Percentiles rank a stretch among this genome's conserved stretches.
Evolutionary conservation across 768 basidiomycete species (phyloP).

Genomic region (Russula ochroleuca): DNA sequence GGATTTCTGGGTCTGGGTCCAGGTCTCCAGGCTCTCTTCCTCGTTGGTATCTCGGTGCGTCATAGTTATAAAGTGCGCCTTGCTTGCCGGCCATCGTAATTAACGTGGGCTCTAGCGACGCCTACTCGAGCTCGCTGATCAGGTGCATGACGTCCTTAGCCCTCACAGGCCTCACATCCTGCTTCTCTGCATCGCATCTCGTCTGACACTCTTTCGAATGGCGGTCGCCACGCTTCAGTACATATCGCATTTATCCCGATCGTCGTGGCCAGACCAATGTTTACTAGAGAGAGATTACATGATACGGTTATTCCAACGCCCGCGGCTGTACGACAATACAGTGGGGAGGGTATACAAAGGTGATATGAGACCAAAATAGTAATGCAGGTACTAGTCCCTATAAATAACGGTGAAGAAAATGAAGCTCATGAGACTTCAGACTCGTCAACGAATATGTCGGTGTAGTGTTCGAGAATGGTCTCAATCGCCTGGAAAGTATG

Average conservation of each 20-base stretch:
- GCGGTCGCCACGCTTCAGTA: constrained; percentile 1
- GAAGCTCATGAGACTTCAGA: constrained; percentile 40
- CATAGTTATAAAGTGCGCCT: neutral
- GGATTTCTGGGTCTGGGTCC: constrained; percentile 6
- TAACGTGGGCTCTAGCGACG: neutral
- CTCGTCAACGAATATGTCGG: constrained; percentile 96
- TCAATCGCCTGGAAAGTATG: constrained; percentile 68
- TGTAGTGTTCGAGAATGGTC: constrained; percentile 90
- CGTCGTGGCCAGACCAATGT: constrained; percentile 11
- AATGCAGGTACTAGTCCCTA: constrained; percentile 24
- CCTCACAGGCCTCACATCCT: neutral
- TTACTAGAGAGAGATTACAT: constrained; percentile 21
- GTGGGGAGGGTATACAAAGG: constrained; percentile 20
- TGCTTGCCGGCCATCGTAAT: too few species aligned
- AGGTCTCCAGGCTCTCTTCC: neutral
- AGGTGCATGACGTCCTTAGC: neutral
- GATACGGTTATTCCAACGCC: constrained; percentile 18
- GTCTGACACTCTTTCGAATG: neutral
- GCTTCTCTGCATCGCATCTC: neutral
- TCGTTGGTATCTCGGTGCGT: constrained; percentile 17
- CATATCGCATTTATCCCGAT: constrained; percentile 12
- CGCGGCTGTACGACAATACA: constrained; percentile 13
- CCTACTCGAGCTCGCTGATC: neutral
- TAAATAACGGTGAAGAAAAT: constrained; percentile 29
- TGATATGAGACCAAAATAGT: constrained; percentile 23